Conservation (phyloP, 345 rosid species). For the Salix arbutifolia region DNA sequence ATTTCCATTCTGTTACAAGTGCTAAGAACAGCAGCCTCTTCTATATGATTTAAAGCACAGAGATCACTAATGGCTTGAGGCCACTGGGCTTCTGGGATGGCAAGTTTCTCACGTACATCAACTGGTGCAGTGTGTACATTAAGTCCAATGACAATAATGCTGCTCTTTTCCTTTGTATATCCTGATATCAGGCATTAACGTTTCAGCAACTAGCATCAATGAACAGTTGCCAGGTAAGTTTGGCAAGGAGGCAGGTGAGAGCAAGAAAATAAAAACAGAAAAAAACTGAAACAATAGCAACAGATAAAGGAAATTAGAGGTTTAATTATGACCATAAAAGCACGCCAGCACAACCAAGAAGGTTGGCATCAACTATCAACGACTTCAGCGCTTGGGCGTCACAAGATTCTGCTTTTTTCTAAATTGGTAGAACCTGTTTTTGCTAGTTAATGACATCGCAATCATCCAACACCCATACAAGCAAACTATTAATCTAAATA, state of each 20-base stretch:
- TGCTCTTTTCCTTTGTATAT: conserved; percentile 21
- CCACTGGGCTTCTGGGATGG: conserved; percentile 26
- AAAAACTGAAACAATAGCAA: neutral
- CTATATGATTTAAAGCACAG: conserved; percentile 20
- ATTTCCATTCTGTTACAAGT: conserved; percentile 27
- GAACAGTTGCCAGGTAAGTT: neutral
- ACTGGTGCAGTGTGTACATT: conserved; percentile 22
- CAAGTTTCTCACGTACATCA: conserved; percentile 22
- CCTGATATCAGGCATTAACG: conserved; percentile 4
- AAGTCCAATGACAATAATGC: conserved; percentile 21
- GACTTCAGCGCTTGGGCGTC: neutral
- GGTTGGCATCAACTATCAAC: neutral
- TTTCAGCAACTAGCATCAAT: neutral
- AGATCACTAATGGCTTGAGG: conserved; percentile 21
- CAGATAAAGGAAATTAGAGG: neutral
- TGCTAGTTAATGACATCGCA: neutral
- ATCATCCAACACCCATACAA: neutral
- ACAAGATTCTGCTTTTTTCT: neutral
- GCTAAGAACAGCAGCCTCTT: conserved; percentile 27
- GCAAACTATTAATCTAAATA: neutral
- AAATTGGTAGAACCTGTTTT: neutral
- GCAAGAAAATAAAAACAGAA: neutral
- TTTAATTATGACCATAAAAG: neutral
- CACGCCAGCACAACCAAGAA: neutral
- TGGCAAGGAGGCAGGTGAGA: neutral